These are phyloP conservation scores for Colletotrichum liriopes DNA, from an alignment of 2,329 filamentous ascomycete species.

Conservation along the genomic window DNA sequence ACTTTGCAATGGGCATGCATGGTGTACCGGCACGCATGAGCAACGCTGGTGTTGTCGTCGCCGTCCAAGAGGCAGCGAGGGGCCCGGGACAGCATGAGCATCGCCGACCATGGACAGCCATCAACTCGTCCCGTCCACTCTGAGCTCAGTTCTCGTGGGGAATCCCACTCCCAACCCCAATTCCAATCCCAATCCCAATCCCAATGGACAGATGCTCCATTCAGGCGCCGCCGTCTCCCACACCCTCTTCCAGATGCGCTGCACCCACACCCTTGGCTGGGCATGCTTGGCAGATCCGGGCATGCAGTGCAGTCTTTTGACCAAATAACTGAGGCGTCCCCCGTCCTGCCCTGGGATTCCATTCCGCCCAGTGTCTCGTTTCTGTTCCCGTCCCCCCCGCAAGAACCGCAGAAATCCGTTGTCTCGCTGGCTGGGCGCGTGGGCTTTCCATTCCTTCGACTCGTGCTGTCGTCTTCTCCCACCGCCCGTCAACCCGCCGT, in stretches of 20 bases:
- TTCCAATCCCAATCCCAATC: no score
- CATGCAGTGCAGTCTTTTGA: neutral
- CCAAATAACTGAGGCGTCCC: neutral
- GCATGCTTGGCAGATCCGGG: slow-evolving; percentile 22
- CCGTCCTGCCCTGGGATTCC: neutral
- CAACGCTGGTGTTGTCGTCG: neutral
- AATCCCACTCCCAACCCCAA: no score
- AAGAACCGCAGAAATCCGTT: no score
- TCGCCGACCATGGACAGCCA: neutral
- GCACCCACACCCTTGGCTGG: slow-evolving; percentile 24
- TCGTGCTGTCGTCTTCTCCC: neutral
- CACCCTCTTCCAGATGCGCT: neutral
- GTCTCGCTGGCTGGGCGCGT: neutral
- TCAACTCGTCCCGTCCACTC: neutral
- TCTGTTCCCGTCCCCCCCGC: neutral
- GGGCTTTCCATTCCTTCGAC: neutral
- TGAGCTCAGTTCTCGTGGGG: no score
- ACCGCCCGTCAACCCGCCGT: neutral
- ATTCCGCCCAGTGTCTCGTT: neutral
- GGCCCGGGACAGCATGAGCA: neutral
- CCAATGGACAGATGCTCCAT: neutral
- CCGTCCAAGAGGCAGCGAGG: slow-evolving; percentile 1
- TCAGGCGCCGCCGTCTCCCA: slow-evolving; percentile 6
- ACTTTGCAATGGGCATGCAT: neutral
- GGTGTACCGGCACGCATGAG: neutral